Percentiles rank a stretch among this genome's conserved stretches.
These are phyloP conservation scores for Umbilicaria muhlenbergii DNA, from an alignment of 495 filamentous ascomycete genomes.

Conservation along the genomic window DNA sequence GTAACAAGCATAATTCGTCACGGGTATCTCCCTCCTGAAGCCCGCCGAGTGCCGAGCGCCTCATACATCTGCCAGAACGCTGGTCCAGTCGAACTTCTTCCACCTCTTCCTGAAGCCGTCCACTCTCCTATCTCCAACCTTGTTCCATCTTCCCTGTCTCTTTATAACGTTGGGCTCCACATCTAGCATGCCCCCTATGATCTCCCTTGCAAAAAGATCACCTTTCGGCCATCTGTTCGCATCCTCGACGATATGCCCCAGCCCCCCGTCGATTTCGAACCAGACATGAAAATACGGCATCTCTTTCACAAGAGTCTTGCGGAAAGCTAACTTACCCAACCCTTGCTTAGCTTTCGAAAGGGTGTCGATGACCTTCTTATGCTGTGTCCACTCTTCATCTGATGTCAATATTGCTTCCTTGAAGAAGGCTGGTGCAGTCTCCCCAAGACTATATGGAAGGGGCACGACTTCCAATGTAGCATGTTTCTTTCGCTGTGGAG, in stretches of 20 bases:
- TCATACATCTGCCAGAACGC: slow-evolving; percentile 47
- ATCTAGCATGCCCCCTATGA: slow-evolving; percentile 89
- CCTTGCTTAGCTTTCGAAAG: slow-evolving; percentile 51
- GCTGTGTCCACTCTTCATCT: slow-evolving; percentile 90
- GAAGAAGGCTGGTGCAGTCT: slow-evolving; percentile 89
- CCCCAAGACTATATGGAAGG: slow-evolving; percentile 72
- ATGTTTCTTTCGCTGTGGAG: slow-evolving; percentile 61
- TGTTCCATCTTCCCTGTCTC: slow-evolving; percentile 80
- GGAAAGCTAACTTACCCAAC: slow-evolving; percentile 68
- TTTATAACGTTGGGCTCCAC: slow-evolving; percentile 69
- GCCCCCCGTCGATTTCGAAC: slow-evolving; percentile 82
- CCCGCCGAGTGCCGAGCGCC: no score
- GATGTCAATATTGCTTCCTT: slow-evolving; percentile 77
- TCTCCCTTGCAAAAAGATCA: slow-evolving; percentile 84
- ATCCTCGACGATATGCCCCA: slow-evolving; percentile 90
- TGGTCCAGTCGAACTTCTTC: slow-evolving; percentile 94
- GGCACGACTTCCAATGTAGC: slow-evolving; percentile 78
- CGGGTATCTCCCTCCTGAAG: no score
- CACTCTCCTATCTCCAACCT: slow-evolving; percentile 49
- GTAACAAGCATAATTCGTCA: no score
- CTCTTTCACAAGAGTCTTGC: slow-evolving; percentile 73
- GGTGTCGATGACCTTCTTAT: slow-evolving; percentile 87
- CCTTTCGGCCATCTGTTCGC: slow-evolving; percentile 75
- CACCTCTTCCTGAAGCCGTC: slow-evolving; percentile 73
- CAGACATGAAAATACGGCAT: slow-evolving; percentile 99